Evolutionary conservation across 768 basidiomycete species (phyloP), one percentile per base, ranked within the genome.

Genomic region (Mycena rosella): DNA sequence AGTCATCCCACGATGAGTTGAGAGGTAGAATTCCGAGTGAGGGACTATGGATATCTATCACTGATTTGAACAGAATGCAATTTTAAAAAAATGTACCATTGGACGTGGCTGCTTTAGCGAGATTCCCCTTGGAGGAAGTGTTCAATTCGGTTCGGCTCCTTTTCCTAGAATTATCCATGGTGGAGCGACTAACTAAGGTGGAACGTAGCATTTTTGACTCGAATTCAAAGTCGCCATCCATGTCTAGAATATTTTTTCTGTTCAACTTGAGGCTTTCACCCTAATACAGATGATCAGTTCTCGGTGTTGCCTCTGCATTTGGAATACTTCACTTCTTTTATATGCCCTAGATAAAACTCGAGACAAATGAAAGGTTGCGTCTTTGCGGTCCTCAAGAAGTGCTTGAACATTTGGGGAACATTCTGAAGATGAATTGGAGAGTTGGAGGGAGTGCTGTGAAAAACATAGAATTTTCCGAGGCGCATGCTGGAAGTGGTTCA

Each of bases 381-480:
- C 22, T 55, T 42, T 1, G 54, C 22, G 7, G 34, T 15, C 15
- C 26, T 56, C 9, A 42, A 17, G 20, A n/a, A 42, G 27, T 42
- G 34, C n/a, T 57, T 57, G 20, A 20, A 57, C 30, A 42, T 44
- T 11, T 10, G 30, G 10, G 44, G 44, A 3, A 58, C 30, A 7
- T 58, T 30, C 11, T 30, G 27, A 47, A 58, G 57, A 20, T 58
- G 47, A 11, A 58, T 47, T 13, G 44, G 44, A 5, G 57, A 6
- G 22, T 58, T 58, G 5, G 44, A 45, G 10, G 57, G 57, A 45
- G 57, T 47, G 20, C 57, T 58, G 44, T 58, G 22, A 47, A 47
- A 34, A 15, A 11, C 17, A 24, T 58, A 58, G 30, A 58, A 58
- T 7, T 58, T 44, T 30, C 44, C 44, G 15, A 58, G 44, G 5